Conservation (phyloP, 139 green algal genomes). For the Asterochloris erici region DNA sequence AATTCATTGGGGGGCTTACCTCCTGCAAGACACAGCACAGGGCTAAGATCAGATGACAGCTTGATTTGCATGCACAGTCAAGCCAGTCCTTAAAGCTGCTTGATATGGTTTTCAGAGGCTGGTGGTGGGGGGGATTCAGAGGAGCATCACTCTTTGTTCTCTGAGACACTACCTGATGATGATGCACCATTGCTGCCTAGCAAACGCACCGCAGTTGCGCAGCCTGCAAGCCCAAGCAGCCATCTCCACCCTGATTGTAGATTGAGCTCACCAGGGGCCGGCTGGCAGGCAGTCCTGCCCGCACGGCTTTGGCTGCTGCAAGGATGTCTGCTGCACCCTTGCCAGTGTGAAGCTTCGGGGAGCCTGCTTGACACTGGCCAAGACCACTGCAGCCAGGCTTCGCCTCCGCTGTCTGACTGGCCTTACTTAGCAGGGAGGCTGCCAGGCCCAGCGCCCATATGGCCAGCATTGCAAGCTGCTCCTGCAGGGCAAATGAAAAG, state of each 20-base stretch:
- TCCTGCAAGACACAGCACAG: not conserved
- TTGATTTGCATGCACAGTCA: not conserved
- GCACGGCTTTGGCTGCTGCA: not conserved
- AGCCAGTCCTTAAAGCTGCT: not conserved
- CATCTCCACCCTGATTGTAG: no score
- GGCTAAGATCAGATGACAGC: no score
- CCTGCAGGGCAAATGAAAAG: not conserved
- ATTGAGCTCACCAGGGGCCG: not conserved
- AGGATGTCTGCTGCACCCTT: conserved; percentile 1
- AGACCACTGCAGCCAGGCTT: not conserved
- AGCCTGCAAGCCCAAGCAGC: not conserved
- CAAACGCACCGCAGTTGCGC: not conserved
- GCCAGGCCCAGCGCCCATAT: not conserved
- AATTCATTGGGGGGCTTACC: not conserved
- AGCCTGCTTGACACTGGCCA: not conserved
- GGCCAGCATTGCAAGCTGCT: not conserved
- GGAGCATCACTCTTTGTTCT: not conserved
- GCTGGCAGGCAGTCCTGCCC: not conserved
- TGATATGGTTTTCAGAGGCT: not conserved
- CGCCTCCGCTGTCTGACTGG: not conserved
- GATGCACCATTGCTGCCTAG: no score
- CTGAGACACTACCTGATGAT: not conserved
- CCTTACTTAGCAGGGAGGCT: not conserved
- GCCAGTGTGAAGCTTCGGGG: not conserved
- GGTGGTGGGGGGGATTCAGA: not conserved